Base-by-base conservation (phyloP, 768 basidiomycete species). In the Pulveroboletus ravenelii region DNA sequence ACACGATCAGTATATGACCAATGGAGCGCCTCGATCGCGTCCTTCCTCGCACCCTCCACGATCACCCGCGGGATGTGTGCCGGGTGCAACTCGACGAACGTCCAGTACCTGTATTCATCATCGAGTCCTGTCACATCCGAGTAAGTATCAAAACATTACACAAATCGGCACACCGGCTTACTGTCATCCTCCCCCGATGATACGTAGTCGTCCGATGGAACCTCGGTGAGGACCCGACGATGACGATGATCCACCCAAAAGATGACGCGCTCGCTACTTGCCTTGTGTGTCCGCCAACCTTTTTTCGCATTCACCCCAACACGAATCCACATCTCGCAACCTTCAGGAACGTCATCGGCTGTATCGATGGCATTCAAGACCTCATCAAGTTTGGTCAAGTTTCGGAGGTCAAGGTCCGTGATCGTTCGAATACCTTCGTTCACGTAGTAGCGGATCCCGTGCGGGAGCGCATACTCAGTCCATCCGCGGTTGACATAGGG, bases 1-100 rank as follows among this genome's bases (percentile, higher is more conserved):
- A 90, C 67, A 40, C 82, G 85, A 60, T 90, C 89, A 3, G 89
- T 85, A 68, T 85, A 89, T 9, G 85, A 80, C 89, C 90, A 92
- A 20, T 80, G 86, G 55, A 92, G 70, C 0, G 80, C 79, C 47
- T 91, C 86, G 60, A 85, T 73, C 1, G 89, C 89, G 56, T 92
- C 89, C 0, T 72, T 67, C 43, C 76, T 76, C 10, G 84, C 82
- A 38, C 73, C 75, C 7, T 68, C 59, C 8, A 84, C 78, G 25
- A 91, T 71, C 30, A n/a, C 58, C n/a, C 35, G 58, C 0, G 75
- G 61, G 8, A 74, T 70, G 63, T 92, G 89, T 0, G 85, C 86
- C 0, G 89, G 89, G 57, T 91, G 88, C 31, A 78, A 69, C 64
- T 89, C 85, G 69, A 92, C 77, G 61, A 84, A 92, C 6, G 80